Percentiles rank a stretch among this genome's conserved stretches.
phyloP scores from a whole-genome alignment of 495 filamentous ascomycete species.

The Pseudoneurospora amorphoporcata region DNA sequence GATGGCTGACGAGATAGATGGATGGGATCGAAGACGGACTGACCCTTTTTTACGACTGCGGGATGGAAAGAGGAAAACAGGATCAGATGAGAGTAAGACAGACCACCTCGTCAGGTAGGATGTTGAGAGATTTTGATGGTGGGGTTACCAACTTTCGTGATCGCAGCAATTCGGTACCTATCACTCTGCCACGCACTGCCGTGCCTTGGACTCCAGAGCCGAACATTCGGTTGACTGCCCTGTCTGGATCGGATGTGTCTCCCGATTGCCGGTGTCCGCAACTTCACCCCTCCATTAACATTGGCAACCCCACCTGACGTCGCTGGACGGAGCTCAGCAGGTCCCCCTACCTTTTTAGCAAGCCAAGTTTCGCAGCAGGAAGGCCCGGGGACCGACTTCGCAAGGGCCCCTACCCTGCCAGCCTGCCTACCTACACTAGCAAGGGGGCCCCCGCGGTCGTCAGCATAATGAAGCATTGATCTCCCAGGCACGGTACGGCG shows the following conservation, averaged over 20 bases:
- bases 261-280: not conserved
- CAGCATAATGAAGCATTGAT: not conserved
- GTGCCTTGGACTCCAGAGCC: not conserved
- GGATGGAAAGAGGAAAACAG: not conserved
- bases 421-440: not conserved
- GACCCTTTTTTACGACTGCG: not conserved
- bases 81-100: not conserved
- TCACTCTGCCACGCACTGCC: not conserved
- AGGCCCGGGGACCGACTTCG: not conserved
- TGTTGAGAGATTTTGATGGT: not conserved
- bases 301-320: slow-evolving; percentile 16
- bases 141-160: not conserved
- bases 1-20: not conserved
- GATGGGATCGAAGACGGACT: not conserved
- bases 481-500: not conserved
- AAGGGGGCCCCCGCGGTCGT: not conserved
- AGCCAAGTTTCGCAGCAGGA: not conserved
- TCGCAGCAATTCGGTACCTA: not conserved
- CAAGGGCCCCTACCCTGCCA: not conserved
- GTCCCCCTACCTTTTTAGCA: not conserved
- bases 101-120: not conserved
- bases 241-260: not conserved
- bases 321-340: not conserved
- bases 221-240: not conserved
- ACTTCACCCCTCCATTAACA: not conserved